Percentiles rank a stretch among this genome's conserved stretches.
Evolutionary conservation across 169 alveolate species (phyloP).

Genomic region (Plasmodium inui): DNA sequence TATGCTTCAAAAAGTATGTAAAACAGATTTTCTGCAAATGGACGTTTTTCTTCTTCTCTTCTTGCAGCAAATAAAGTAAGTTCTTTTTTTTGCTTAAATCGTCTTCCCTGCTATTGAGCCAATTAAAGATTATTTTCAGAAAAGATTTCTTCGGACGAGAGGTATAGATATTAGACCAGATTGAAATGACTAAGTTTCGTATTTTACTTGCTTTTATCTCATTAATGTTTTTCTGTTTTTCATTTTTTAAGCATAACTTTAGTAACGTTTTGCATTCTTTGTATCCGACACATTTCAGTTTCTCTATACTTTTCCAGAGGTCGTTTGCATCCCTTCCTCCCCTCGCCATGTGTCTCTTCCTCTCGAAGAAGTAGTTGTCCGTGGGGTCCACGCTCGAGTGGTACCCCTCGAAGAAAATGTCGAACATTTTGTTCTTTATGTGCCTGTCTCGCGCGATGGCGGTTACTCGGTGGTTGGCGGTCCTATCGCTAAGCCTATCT

Average conservation of each 20-base stretch:
- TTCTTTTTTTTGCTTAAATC: constrained; percentile 35
- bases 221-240: constrained; percentile 22
- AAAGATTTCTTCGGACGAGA: constrained; percentile 51
- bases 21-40: constrained; percentile 29
- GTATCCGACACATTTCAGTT: constrained; percentile 29
- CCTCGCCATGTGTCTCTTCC: neutral
- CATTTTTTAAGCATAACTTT: constrained; percentile 48
- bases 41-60: constrained; percentile 21
- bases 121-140: constrained; percentile 35
- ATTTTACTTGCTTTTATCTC: constrained; percentile 5
- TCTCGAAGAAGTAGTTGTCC: constrained; percentile 29
- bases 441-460: neutral
- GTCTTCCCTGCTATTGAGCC: constrained; percentile 57
- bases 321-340: neutral
- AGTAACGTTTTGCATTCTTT: constrained; percentile 57
- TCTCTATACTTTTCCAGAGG: constrained; percentile 23
- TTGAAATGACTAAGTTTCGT: constrained; percentile 31
- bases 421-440: constrained; percentile 11
- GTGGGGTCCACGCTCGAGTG: constrained; percentile 25
- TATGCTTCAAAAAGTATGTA: constrained; percentile 19
- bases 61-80: constrained; percentile 27
- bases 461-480: neutral
- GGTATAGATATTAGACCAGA: constrained; percentile 48
- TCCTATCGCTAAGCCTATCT: neutral
- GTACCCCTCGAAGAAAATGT: constrained; percentile 34